Evolutionary conservation across 2,329 filamentous ascomycete species (phyloP), one percentile per base, ranked within the genome.

Genomic region (Colletotrichum melonis): DNA sequence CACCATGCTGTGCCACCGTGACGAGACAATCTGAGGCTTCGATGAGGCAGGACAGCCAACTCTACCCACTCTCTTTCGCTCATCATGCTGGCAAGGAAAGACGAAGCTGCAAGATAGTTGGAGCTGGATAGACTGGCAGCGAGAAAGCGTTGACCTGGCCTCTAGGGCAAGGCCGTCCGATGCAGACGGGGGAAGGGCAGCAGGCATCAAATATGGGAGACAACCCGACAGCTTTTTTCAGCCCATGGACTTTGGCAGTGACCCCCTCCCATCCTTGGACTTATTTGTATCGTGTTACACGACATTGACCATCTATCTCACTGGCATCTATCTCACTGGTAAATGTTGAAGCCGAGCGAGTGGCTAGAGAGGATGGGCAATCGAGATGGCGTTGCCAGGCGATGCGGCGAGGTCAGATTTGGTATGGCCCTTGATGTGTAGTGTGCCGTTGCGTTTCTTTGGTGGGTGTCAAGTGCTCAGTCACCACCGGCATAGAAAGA

Each of bases 11-110:
- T 71, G 67, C 35, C 28, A 71, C 71, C 22, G 49, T 30, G 71
- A 54, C 67, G 49, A 73, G 67, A 73, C 67, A 60, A 59, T 38
- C 28, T 71, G 62, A 73, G 49, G 71, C 56, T 62, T 66, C 71
- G 67, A 71, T 71, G 67, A 73, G 67, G 67, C 67, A 66, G 67
- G 55, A 26, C 56, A 28, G 42, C n/a, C 67, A 64, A 55, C 6
- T 6, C 58, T 49, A 19, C 42, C 42, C 56, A 57, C 1, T 5
- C 9, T 38, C 22, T 42, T 42, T 16, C 46, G 38, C 49, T 49
- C 56, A 16, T 42, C 14, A 58, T 35, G 58, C 22, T 11, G 2
- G 32, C 56, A 22, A 35, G 16, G 30, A 49, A 49, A 70, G 49
- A 66, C 62, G 56, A 70, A n/a, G 24, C 22, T 46, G 63, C 24